Conservation (phyloP, 2,329 filamentous ascomycete species). For the Fusarium multiceps region DNA sequence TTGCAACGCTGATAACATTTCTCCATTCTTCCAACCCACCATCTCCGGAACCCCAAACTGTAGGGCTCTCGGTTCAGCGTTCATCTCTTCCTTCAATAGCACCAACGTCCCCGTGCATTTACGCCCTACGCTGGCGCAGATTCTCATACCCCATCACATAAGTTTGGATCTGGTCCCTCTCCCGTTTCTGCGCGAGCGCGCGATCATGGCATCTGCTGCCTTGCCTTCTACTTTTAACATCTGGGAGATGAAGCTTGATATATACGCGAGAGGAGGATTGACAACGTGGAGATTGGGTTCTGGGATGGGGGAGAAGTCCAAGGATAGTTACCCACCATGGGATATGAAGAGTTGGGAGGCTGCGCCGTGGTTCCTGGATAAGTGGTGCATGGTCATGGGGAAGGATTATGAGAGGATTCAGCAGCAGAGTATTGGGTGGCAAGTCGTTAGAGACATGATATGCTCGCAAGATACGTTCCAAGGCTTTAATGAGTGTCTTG, state of each 20-base stretch:
- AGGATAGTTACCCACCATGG: conserved; percentile 41
- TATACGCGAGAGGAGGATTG: conserved; percentile 39
- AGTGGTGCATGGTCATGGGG: conserved; percentile 42
- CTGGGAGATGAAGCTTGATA: conserved; percentile 45
- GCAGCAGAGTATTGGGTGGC: conserved; percentile 42
- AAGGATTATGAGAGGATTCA: conserved; percentile 31
- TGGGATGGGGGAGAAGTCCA: not conserved
- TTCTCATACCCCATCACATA: conserved; percentile 44
- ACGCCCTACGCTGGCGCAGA: conserved; percentile 42
- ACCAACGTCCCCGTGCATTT: conserved; percentile 35
- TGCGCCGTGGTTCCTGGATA: conserved; percentile 45
- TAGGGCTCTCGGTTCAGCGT: not conserved
- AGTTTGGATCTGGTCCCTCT: conserved; percentile 45
- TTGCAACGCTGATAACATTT: conserved; percentile 29
- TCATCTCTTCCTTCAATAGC: not conserved
- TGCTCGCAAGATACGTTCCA: not conserved
- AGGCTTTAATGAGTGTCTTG: not conserved
- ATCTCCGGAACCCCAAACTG: conserved; percentile 10
- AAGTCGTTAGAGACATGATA: conserved; percentile 31
- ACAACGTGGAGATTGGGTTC: conserved; percentile 27
- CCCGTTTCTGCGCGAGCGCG: conserved; percentile 41
- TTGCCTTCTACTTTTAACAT: conserved; percentile 38
- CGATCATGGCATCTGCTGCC: conserved; percentile 42
- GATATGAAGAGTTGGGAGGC: conserved; percentile 47
- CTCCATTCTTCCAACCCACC: conserved; percentile 42